Evolutionary conservation across 2,329 filamentous ascomycete species (phyloP).

Genomic region (Elsinoe batatas): DNA sequence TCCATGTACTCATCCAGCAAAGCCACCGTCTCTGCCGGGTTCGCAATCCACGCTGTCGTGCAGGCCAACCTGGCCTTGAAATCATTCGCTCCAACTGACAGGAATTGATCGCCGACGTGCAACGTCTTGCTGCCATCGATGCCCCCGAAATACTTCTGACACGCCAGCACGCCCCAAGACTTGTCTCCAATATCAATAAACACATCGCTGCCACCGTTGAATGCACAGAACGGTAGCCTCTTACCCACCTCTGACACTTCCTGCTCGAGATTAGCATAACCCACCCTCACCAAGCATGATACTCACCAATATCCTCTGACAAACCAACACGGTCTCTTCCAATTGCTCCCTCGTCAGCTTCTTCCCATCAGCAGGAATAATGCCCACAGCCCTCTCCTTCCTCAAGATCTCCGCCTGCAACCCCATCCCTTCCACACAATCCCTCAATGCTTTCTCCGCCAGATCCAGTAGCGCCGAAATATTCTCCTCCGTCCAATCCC

Average conservation of each 20-base stretch:
- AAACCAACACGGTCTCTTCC: conserved; percentile 90
- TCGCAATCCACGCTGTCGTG: conserved; percentile 96
- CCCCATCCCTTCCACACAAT: conserved; percentile 69
- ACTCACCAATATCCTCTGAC: conserved; percentile 68
- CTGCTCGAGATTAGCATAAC: conserved; percentile 19
- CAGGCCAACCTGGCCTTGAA: conserved; percentile 90
- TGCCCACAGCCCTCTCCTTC: conserved; percentile 62
- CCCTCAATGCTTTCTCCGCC: conserved; percentile 71
- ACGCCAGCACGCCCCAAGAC: conserved; percentile 86
- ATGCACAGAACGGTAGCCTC: conserved; percentile 82
- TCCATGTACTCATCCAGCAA: conserved; percentile 69
- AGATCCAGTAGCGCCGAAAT: conserved; percentile 77
- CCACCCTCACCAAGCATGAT: neutral
- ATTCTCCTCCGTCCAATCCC: conserved; percentile 62
- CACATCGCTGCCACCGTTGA: conserved; percentile 95
- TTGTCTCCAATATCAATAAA: conserved; percentile 99
- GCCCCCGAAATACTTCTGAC: conserved; percentile 78
- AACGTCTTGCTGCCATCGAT: conserved; percentile 70
- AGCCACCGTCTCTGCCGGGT: conserved; percentile 78
- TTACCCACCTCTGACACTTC: conserved; percentile 65
- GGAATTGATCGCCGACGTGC: conserved; percentile 91
- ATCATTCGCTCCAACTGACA: conserved; percentile 91
- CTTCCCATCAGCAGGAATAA: conserved; percentile 31
- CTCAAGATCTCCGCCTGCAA: conserved; percentile 72
- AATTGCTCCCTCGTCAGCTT: conserved; percentile 71